Conservation (phyloP, 208 protist species). For the Porcisia hertigi region DNA sequence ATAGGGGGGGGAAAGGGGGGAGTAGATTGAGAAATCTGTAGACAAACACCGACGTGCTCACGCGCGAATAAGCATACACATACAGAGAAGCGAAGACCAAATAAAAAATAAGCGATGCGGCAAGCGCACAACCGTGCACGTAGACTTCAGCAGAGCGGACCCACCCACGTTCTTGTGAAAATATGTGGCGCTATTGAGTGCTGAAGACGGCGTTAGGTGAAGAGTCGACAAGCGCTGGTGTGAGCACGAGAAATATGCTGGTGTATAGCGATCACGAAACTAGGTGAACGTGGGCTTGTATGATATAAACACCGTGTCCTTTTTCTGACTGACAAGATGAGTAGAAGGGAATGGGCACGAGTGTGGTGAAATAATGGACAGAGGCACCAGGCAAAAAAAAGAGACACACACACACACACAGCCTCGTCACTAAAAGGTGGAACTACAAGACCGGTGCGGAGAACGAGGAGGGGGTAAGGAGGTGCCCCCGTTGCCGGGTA, state of each 20-base stretch:
- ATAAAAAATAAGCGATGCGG: not conserved
- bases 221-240: not conserved
- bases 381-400: not conserved
- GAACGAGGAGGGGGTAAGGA: not conserved
- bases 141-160: not conserved
- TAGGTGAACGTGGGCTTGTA: not conserved
- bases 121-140: not conserved
- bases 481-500: not conserved
- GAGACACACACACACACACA: not conserved
- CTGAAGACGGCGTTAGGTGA: not conserved
- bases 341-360: not conserved
- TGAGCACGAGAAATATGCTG: not conserved
- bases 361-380: not conserved
- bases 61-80: not conserved
- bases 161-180: not conserved
- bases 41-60: not conserved
- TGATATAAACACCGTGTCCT: not conserved
- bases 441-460: not conserved
- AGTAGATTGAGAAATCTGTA: constrained; percentile 17
- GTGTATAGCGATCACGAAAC: not conserved
- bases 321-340: not conserved
- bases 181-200: not conserved
- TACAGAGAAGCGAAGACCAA: not conserved
- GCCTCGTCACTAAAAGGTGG: not conserved
- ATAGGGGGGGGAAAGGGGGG: not conserved